Conservation (phyloP, 192 early-diverging fungal genomes). For the Backusella macrospora region DNA sequence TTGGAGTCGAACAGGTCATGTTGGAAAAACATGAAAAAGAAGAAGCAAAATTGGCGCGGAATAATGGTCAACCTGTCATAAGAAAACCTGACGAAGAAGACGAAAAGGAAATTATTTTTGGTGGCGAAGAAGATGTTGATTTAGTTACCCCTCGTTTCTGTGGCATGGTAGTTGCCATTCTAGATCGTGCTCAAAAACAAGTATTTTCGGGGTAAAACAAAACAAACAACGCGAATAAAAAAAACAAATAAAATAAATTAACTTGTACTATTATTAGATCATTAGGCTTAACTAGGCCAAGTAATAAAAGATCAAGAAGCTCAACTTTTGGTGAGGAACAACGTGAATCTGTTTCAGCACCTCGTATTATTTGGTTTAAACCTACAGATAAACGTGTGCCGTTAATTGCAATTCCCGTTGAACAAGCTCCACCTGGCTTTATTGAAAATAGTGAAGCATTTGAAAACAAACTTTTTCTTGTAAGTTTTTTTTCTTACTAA, state of each 20-base stretch:
- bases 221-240: neutral
- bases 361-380: constrained; percentile 74
- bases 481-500: constrained; percentile 22
- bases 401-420: constrained; percentile 68
- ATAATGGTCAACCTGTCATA: constrained; percentile 46
- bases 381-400: constrained; percentile 80
- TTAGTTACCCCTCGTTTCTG: constrained; percentile 51
- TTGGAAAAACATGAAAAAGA: constrained; percentile 50
- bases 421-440: constrained; percentile 66
- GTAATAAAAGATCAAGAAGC: constrained; percentile 28
- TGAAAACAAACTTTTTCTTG: constrained; percentile 55
- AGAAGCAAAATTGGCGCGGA: constrained; percentile 50
- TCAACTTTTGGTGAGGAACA: constrained; percentile 22
- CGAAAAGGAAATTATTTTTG: constrained; percentile 44
- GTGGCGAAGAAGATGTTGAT: constrained; percentile 43
- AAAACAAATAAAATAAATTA: constrained; percentile 2
- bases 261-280: constrained; percentile 17
- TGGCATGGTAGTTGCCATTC: constrained; percentile 55
- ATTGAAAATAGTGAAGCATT: constrained; percentile 61
- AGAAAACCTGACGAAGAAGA: constrained; percentile 56
- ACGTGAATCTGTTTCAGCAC: constrained; percentile 51
- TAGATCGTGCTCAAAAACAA: constrained; percentile 51
- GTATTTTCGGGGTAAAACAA: constrained; percentile 52
- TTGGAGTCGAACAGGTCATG: constrained; percentile 63
- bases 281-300: constrained; percentile 24